A percentile compares a stretch with the other conserved stretches of the same genome.
Conservation (phyloP, 2,329 filamentous ascomycete genomes). For the Exophiala oligosperma region DNA sequence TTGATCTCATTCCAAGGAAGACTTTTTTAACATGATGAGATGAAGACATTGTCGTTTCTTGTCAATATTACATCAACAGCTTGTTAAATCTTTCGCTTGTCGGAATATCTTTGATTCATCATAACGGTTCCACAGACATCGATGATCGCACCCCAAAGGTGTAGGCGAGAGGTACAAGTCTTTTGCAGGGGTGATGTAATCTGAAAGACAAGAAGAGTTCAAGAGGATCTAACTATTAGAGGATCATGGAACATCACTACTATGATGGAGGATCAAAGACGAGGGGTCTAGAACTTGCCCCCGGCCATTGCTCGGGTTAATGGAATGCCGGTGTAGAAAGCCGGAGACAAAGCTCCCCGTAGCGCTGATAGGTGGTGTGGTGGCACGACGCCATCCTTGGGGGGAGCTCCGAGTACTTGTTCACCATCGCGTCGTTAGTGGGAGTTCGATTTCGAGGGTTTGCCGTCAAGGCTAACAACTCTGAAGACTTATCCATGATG, state of each 20-base stretch:
- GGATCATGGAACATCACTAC: too few relatives aligned
- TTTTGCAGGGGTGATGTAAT: background rate
- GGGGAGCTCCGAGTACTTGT: too few relatives aligned
- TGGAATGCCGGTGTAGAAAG: slow-evolving; percentile 3
- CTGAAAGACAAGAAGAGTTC: background rate
- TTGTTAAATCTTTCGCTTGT: too few relatives aligned
- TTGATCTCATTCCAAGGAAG: background rate
- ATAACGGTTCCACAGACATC: background rate
- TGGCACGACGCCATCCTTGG: background rate
- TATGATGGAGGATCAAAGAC: background rate
- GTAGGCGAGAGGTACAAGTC: too few relatives aligned
- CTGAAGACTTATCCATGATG: background rate
- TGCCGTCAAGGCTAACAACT: background rate
- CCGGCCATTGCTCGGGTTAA: slow-evolving; percentile 18
- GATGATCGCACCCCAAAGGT: background rate
- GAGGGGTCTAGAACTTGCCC: background rate
- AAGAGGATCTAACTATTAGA: background rate
- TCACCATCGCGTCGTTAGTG: background rate
- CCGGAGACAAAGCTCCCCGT: background rate
- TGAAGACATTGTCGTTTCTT: too few relatives aligned
- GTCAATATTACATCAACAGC: too few relatives aligned
- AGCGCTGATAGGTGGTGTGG: background rate
- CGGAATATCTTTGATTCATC: background rate
- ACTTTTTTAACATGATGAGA: too few relatives aligned
- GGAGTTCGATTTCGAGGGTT: slow-evolving; percentile 9